A percentile compares a stretch with the other conserved stretches of the same genome.
These are phyloP conservation scores for Tricholoma saponaceum DNA, from an alignment of 768 basidiomycete species.

Conservation along the genomic window DNA sequence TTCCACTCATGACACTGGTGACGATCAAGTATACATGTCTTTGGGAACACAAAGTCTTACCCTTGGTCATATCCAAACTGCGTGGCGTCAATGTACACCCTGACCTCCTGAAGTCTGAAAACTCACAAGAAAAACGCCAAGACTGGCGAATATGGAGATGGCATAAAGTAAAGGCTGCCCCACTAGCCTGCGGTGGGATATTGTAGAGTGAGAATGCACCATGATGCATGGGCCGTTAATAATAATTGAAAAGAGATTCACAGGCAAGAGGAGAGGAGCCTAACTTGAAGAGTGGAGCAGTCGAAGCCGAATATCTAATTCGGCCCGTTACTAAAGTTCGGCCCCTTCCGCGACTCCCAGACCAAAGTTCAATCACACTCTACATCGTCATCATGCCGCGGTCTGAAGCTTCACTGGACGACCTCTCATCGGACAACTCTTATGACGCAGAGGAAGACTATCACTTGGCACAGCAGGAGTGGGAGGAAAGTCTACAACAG, in stretches of 20 bases:
- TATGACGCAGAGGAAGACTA: slow-evolving; percentile 71
- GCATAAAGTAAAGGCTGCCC: slow-evolving; percentile 76
- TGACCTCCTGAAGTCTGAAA: not conserved
- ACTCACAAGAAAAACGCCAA: slow-evolving; percentile 82
- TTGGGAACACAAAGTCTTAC: slow-evolving; percentile 33
- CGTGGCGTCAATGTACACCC: slow-evolving; percentile 4
- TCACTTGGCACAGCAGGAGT: slow-evolving; percentile 79
- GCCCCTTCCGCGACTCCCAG: not conserved
- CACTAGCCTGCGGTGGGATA: slow-evolving; percentile 52
- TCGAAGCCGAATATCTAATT: no score
- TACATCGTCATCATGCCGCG: slow-evolving; percentile 46
- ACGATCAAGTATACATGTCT: slow-evolving; percentile 6
- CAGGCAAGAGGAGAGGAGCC: no score
- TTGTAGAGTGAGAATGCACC: slow-evolving; percentile 30
- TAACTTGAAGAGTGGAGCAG: no score
- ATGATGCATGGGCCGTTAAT: slow-evolving; percentile 47
- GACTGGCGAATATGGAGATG: slow-evolving; percentile 76
- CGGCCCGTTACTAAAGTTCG: no score
- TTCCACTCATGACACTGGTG: slow-evolving; percentile 80
- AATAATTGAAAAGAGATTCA: not conserved
- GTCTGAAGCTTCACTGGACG: slow-evolving; percentile 62
- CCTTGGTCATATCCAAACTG: slow-evolving; percentile 89
- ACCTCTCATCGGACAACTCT: slow-evolving; percentile 46
- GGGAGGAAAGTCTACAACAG: slow-evolving; percentile 88
- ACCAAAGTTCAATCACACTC: slow-evolving; percentile 2